Base-by-base conservation (phyloP, 768 basidiomycete species). In the Gloeostereum incarnatum region DNA sequence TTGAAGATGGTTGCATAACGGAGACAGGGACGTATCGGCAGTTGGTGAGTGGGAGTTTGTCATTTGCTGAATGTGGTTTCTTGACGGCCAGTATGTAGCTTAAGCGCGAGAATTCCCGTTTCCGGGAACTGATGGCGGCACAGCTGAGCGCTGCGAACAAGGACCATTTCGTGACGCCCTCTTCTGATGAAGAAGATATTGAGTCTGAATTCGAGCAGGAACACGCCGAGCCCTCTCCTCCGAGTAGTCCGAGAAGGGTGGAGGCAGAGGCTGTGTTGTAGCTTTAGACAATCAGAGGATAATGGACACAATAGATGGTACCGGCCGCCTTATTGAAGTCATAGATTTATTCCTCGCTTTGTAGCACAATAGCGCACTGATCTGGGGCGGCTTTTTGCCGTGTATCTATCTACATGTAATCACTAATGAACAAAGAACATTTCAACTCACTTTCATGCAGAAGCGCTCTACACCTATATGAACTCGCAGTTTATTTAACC, bases 91-190 rank as follows among this genome's bases (percentile, higher is more conserved):
- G 20, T 11, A 6, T 5, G 5, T 31, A 85, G 83, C 70, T 82
- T n/a, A 66, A 71, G 44, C 69, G 68, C 19, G 61, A 64, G 38
- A 75, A 80, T 50, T 91, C 89, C 30, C 69, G 89, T 38, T 96
- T 96, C 69, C 73, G 89, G 8, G 63, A 67, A 6, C 69, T 96
- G 33, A 92, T 96, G 90, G 86, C 88, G 17, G 88, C 90, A 3
- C 92, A 96, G 52, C 62, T 94, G 31, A 73, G 63, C 42, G 72
- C 83, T 4, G 58, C 65, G 32, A 49, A 51, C 9, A 60, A 55
- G 23, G 58, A 61, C 42, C 54, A 45, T 38, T 38, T 52, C 14
- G 26, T 8, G 8, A n/a, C 26, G 8, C 26, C 26, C 9, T 27
- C 26, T 14, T 27, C 26, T 14, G 9, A n/a, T 14, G 26, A 27